Percentiles rank a stretch among this genome's conserved stretches.
These are phyloP conservation scores for Codiaeum variegatum DNA, from an alignment of 441 rosid species.

Conservation along the genomic window DNA sequence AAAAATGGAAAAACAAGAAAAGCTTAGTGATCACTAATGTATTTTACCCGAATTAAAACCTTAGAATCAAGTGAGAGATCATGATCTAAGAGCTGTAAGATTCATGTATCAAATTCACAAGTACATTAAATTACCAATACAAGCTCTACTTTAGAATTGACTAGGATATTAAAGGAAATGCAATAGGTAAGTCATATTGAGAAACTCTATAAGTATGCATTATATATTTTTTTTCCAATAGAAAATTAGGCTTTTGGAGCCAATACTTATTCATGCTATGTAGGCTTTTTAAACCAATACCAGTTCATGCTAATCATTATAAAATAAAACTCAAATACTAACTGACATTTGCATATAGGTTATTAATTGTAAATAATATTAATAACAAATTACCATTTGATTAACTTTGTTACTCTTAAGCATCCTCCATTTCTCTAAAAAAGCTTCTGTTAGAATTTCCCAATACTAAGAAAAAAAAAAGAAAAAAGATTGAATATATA, in stretches of 20 bases:
- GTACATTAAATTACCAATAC: neutral
- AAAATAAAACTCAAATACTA: neutral
- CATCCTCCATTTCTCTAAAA: slow-evolving; percentile 42
- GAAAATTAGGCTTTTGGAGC: neutral
- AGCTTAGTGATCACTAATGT: too few relatives aligned
- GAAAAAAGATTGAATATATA: too few relatives aligned
- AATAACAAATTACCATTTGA: slow-evolving; percentile 31
- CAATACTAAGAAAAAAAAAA: neutral
- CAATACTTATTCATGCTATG: too few relatives aligned
- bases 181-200: neutral
- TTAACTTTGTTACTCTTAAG: slow-evolving; percentile 42
- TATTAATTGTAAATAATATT: neutral
- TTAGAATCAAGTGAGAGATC: neutral
- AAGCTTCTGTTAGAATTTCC: neutral
- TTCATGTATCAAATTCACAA: neutral
- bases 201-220: neutral
- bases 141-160: neutral
- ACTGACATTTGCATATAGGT: neutral
- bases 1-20: too few relatives aligned
- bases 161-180: neutral
- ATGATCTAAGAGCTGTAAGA: neutral
- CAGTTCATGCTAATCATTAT: neutral
- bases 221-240: neutral
- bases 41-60: too few relatives aligned
- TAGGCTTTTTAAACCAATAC: neutral